These are phyloP conservation scores for Ceratocystis huliohia DNA, from an alignment of 2,329 filamentous ascomycete species.

Conservation along the genomic window DNA sequence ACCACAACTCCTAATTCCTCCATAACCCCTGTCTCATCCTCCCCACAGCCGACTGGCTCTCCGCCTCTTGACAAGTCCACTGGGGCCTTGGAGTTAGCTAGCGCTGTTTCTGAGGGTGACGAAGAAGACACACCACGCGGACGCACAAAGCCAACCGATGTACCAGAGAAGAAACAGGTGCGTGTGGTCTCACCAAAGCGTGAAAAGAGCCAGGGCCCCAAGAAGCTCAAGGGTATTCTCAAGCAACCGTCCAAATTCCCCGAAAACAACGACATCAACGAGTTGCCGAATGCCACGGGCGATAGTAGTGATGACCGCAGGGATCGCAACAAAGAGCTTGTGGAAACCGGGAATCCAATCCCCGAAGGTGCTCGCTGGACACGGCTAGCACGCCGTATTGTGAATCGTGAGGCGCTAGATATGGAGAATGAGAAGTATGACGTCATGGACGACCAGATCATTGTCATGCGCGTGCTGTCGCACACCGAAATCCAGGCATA, in stretches of 20 bases:
- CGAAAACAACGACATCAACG: slow-evolving; percentile 45
- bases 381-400: slow-evolving; percentile 75
- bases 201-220: slow-evolving; percentile 46
- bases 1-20: not conserved
- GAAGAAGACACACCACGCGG: not conserved
- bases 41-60: not conserved
- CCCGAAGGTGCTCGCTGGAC: slow-evolving; percentile 79
- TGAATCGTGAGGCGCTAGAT: slow-evolving; percentile 78
- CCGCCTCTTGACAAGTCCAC: not conserved
- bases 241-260: slow-evolving; percentile 76
- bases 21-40: not conserved
- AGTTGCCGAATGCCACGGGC: slow-evolving; percentile 53
- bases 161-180: slow-evolving; percentile 29
- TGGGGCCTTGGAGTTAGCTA: not conserved
- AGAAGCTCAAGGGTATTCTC: slow-evolving; percentile 70
- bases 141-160: not conserved
- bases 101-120: not conserved
- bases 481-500: slow-evolving; percentile 85
- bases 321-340: slow-evolving; percentile 52
- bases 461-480: slow-evolving; percentile 74
- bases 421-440: slow-evolving; percentile 85
- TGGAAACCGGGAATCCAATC: slow-evolving; percentile 42
- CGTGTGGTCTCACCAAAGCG: slow-evolving; percentile 61
- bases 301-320: slow-evolving; percentile 93
- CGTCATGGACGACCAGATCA: slow-evolving; percentile 84